Base-by-base conservation (phyloP, 352 stramenopile genomes). In the Albugo laibachii region DNA sequence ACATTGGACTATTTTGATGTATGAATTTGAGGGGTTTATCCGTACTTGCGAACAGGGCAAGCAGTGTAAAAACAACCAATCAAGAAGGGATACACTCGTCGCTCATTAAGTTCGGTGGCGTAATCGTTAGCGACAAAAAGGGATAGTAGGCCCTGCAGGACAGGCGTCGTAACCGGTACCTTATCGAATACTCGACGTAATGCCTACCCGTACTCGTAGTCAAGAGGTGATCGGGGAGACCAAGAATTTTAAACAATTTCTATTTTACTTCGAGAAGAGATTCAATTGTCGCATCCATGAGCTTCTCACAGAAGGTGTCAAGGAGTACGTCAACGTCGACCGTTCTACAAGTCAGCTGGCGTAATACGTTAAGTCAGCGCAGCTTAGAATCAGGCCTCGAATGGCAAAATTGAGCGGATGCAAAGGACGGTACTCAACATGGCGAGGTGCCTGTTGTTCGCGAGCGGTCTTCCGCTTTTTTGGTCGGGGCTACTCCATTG, bases 271-370 rank as follows among this genome's bases (percentile, higher is more conserved):
- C 38, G 38, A 43, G 8, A 43, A 43, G 38, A 19, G 38, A 24
- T 43, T 10, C 38, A 43, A 43, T 43, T 43, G n/a, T n/a, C n/a
- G 38, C 3, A 8, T 43, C 20, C 38, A 43, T 24, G 38, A 10
- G 38, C 38, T 43, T 43, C 38, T 3, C 38, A 43, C 38, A 24
- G 38, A 67, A 27, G 52, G 49, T 0, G 58, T 56, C 0, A 52
- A 52, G 0, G 55, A 72, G 44, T 69, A 61, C 27, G 0, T 19
- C 11, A 59, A 61, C 36, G 49, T 59, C 0, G 54, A 69, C 36
- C 63, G 0, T 65, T 66, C 14, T 67, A 59, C 27, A 49, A 56
- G 6, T 1, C 31, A 1, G 57, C 48, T 0, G 57, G 57, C 1
- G 49, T 69, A 0, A 36, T 20, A 0, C 19, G 59, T 0, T 53